Percentiles rank a stretch among this genome's conserved stretches.
Evolutionary conservation across 2,329 filamentous ascomycete species (phyloP).

Genomic region (Phaeomoniella chlamydospora): DNA sequence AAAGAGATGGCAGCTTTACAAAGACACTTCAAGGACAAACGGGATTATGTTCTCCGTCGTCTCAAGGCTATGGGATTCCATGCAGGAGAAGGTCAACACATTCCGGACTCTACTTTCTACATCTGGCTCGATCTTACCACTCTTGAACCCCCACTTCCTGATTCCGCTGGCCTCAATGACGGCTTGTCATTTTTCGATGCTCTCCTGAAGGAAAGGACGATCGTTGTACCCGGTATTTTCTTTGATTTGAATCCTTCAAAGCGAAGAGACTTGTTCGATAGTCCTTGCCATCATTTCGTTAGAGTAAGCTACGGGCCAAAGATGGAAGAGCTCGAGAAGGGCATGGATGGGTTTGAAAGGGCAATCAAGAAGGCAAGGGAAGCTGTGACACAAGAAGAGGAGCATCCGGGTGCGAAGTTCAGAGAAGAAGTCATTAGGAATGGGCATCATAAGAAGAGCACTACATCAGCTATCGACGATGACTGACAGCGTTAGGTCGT

Average conservation of each 20-base stretch:
- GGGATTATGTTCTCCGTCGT: constrained; percentile 74
- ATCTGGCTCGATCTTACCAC: constrained; percentile 55
- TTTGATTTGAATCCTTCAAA: constrained; percentile 90
- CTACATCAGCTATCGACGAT: too few species aligned
- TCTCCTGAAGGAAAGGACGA: constrained; percentile 84
- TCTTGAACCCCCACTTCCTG: constrained; percentile 38
- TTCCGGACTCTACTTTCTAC: constrained; percentile 90
- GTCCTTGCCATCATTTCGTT: constrained; percentile 85
- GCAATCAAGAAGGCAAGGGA: constrained; percentile 43
- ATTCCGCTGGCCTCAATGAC: constrained; percentile 60
- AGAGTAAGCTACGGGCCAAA: constrained; percentile 72
- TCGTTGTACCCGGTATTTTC: constrained; percentile 94
- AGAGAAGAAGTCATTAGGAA: background rate
- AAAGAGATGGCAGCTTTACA: constrained; percentile 84
- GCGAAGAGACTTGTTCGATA: constrained; percentile 82
- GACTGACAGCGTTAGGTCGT: too few species aligned
- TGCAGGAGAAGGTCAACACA: constrained; percentile 47
- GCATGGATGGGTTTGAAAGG: constrained; percentile 71
- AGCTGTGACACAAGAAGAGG: constrained; percentile 8
- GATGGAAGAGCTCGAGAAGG: constrained; percentile 64
- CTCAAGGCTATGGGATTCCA: constrained; percentile 74
- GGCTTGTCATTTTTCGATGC: constrained; percentile 95
- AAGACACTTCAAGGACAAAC: constrained; percentile 79
- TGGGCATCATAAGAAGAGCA: too few species aligned
- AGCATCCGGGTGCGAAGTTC: background rate